Evolutionary conservation across 495 filamentous ascomycete species (phyloP), one percentile per base, ranked within the genome.

Genomic region (Aspergillus olivimuriae): DNA sequence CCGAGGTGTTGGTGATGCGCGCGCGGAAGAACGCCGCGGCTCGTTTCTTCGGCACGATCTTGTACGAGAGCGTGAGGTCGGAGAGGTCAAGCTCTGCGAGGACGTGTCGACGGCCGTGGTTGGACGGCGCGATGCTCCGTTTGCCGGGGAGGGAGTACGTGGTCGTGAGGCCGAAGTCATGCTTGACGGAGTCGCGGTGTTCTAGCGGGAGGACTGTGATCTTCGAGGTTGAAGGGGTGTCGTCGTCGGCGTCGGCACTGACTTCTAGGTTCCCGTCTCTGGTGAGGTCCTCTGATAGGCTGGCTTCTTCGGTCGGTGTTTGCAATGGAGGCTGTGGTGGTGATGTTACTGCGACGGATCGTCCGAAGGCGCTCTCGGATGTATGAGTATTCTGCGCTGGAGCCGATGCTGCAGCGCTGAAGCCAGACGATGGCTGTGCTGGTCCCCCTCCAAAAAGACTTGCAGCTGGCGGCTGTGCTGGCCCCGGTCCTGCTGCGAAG

Each of bases 11-110:
- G 40, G 70, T 66, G 22, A 87, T 60, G 21, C 72, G 71, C 8
- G 81, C 82, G 45, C 78, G 78, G 32, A 86, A 74, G 61, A 84
- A 86, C 0, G 82, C 82, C 8, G 73, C 75, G 1, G 75, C 68
- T 40, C 81, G 78, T 44, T 82, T 74, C 52, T 87, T 86, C 8
- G 84, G 78, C 2, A 86, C 73, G 33, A 81, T 60, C 31, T 81
- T 70, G 55, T 80, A 70, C 1, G 55, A 62, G 11, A 74, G 56
- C 0, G 58, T 50, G 11, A 73, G 42, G 5, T 55, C 51, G 1
- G 56, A 51, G 2, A 75, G 51, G 18, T 48, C 41, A 11, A 74
- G 54, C n/a, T 68, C 61, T 0, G 69, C 52, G 36, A 76, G 69
- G 17, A 65, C 58, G 39, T 75, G 68, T 17, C 73, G 64, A 12